Base-by-base conservation (phyloP, 768 basidiomycete genomes). In the Termitomyces sp. region DNA sequence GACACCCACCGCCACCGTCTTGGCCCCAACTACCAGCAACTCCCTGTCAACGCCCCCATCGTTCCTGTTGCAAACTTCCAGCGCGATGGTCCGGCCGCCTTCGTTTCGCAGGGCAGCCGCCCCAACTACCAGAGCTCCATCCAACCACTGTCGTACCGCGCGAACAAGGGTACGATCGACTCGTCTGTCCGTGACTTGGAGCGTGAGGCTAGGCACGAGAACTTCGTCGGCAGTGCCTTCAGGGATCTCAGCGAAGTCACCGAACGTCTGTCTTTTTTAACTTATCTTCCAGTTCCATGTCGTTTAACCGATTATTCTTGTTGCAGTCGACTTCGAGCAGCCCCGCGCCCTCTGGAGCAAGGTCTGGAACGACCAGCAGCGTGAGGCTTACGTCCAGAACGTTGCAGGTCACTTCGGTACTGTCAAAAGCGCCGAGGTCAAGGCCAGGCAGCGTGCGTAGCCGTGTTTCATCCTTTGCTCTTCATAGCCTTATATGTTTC, bases 121-220 rank as follows among this genome's bases (percentile, higher is more conserved):
- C 92, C 95, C 59, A 93, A 91, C 78, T 97, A 96, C 78, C 83
- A 87, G 74, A 89, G 87, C 73, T 80, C 79, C 49, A 81, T 94
- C 67, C 71, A 78, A 46, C 87, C 91, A 8, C 80, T 97, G 56
- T 69, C 72, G n/a, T 93, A 87, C 77, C 69, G 73, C 57, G 73
- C 66, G 31, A 71, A 72, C 54, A 75, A 76, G 65, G 79, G 74
- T 45, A 77, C 75, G 63, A 70, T 77, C 40, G 71, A 84, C 4
- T 74, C 67, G 26, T 33, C 63, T 54, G 71, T 65, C 17, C 73
- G 78, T 43, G 77, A 84, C 57, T 31, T 33, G 5, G 75, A 76
- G 58, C 64, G 68, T 46, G 65, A 72, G 48, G 71, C 66, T 35
- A 73, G 72, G 55, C 92, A 96, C 71, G 93, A 94, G 75, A 74